Evolutionary conservation across 208 protist species (phyloP), one percentile per base, ranked within the genome.

Genomic region (Leishmania tarentolae): DNA sequence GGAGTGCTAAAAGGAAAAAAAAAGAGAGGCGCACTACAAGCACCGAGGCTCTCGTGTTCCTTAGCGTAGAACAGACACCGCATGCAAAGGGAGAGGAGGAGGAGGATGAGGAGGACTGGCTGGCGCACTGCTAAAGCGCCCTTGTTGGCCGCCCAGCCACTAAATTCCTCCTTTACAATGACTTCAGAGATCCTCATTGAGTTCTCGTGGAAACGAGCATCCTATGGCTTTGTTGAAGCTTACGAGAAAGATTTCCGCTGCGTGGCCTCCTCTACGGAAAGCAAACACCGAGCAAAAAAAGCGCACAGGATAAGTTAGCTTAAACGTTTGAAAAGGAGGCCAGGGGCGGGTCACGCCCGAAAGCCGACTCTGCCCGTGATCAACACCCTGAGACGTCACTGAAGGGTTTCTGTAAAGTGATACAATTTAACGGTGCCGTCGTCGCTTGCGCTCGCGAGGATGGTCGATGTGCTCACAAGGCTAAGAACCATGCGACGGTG

Each of bases 401-500:
- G 63, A 50, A 57, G n/a, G 4, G 76, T 42, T 35, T 79, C 76
- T 21, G 75, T 79, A 31, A 87, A 76, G 53, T 78, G 80, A 50
- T 91, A 97, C 74, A 94, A 90, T 37, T 89, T 88, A 3, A 83
- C 87, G 0, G 82, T 93, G 63, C 93, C 94, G 79, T 98, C 94
- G 73, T 98, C 94, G 79, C 91, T 95, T 35, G 88, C 85, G 15
- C 91, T 90, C 8, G 83, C 86, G 2, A 97, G 68, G 4, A 85
- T 42, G 35, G 70, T 76, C 0, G 76, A 50, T 0, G 80, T 76
- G 4, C 87, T 76, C 21, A 78, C 81, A n/a, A 98, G 75, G 57
- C 84, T 82, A 40, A 98, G 78, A 13, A 98, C 82, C 93, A 96
- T 96, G 42, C 94, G 88, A 42, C 93, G 91, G 76, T 98, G 94